Evolutionary conservation across 495 filamentous ascomycete species (phyloP).

Genomic region (Corynascus novoguineensis): DNA sequence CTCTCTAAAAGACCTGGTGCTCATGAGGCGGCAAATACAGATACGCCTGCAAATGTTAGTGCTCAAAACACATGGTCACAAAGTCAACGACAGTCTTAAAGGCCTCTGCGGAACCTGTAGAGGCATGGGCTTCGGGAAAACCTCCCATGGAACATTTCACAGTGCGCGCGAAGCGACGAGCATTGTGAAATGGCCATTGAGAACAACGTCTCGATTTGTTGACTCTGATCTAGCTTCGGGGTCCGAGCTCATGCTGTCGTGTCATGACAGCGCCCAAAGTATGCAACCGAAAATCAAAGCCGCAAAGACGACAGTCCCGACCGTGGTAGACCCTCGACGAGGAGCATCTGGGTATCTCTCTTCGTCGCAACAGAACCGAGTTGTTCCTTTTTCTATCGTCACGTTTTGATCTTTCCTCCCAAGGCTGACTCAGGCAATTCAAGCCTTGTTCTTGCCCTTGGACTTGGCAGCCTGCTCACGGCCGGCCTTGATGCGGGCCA

Average conservation of each 20-base stretch:
- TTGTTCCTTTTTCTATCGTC: constrained; percentile 12
- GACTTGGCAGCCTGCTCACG: constrained; percentile 60
- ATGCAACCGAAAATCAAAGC: constrained; percentile 21
- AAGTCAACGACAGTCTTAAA: constrained; percentile 12
- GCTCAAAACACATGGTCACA: constrained; percentile 13
- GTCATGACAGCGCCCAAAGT: constrained; percentile 14
- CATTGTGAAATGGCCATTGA: constrained; percentile 58
- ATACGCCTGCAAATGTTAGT: constrained; percentile 10
- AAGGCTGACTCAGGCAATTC: constrained; percentile 9
- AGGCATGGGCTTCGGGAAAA: constrained; percentile 49
- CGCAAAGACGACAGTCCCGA: constrained; percentile 29
- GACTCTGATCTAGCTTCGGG: constrained; percentile 28
- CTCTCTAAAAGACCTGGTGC: background rate
- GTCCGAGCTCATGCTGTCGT: constrained; percentile 22
- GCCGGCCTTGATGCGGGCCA: constrained; percentile 75
- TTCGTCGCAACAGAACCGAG: constrained; percentile 15
- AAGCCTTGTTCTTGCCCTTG: constrained; percentile 39
- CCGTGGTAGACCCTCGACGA: constrained; percentile 17
- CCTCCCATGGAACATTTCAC: constrained; percentile 63
- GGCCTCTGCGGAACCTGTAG: constrained; percentile 21
- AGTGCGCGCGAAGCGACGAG: constrained; percentile 36
- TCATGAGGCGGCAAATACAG: background rate
- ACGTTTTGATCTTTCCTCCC: constrained; percentile 16
- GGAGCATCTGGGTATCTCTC: constrained; percentile 17
- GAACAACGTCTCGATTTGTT: constrained; percentile 43